Conservation (phyloP, 495 filamentous ascomycete genomes). For the Lentithecium fluviatile region DNA sequence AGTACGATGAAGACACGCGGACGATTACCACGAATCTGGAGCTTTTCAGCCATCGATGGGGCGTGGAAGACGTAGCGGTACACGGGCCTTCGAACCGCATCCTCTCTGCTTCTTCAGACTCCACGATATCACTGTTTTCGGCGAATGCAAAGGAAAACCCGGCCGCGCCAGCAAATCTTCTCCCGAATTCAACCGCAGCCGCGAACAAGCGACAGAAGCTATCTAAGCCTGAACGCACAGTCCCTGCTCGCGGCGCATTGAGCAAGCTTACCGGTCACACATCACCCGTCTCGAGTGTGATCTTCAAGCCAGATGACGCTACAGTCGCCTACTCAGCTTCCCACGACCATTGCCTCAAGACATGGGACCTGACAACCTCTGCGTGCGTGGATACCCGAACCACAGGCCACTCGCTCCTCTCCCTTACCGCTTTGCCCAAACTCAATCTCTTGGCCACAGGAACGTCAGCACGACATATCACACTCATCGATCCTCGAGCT, state of each 20-base stretch:
- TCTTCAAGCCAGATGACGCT: slow-evolving; percentile 79
- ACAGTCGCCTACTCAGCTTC: slow-evolving; percentile 88
- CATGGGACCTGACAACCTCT: slow-evolving; percentile 83
- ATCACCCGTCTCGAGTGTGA: slow-evolving; percentile 66
- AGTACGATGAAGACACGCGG: slow-evolving; percentile 60
- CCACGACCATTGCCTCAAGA: slow-evolving; percentile 84
- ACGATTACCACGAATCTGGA: slow-evolving; percentile 73
- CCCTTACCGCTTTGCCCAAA: slow-evolving; percentile 65
- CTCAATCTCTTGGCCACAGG: slow-evolving; percentile 78
- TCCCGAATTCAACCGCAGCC: slow-evolving; percentile 54
- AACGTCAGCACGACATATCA: slow-evolving; percentile 81
- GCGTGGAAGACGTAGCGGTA: slow-evolving; percentile 73
- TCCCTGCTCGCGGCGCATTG: slow-evolving; percentile 77
- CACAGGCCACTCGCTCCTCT: slow-evolving; percentile 76
- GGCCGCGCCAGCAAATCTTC: slow-evolving; percentile 60
- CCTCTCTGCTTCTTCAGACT: slow-evolving; percentile 78
- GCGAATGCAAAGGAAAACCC: slow-evolving; percentile 71
- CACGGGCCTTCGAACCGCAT: slow-evolving; percentile 72
- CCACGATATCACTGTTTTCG: slow-evolving; percentile 80
- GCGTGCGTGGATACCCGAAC: slow-evolving; percentile 72
- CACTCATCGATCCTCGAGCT: slow-evolving; percentile 81
- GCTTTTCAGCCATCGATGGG: slow-evolving; percentile 78
- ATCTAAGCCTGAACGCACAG: slow-evolving; percentile 55
- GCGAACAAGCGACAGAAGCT: slow-evolving; percentile 76
- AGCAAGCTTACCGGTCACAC: slow-evolving; percentile 69